Evolutionary conservation across 2,329 filamentous ascomycete species (phyloP), one percentile per base, ranked within the genome.

Genomic region (Ampelomyces quisqualis): DNA sequence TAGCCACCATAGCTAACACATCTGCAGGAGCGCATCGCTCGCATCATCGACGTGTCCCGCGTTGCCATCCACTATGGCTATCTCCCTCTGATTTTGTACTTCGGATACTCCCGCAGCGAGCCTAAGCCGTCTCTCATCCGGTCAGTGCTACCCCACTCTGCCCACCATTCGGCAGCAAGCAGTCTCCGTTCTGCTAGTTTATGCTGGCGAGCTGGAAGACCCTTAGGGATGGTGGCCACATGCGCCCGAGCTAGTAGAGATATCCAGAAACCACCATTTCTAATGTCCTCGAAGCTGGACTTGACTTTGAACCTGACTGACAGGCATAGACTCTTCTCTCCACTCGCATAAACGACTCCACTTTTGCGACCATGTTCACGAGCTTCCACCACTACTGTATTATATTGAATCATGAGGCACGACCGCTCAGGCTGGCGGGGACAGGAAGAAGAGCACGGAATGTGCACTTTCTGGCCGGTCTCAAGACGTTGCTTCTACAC

Each of bases 31-130:
- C 90, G 93, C 78, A 95, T 98, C 73, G 85, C 88, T 65, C 91
- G 90, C 78, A 80, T 97, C 75, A 93, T 98, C 70, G 93, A 97
- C 73, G 77, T 96, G 70, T 93, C 90, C 49, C 84, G 90, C 64
- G 85, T 96, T 62, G 90, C 88, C 45, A 86, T 98, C 66, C 93
- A 98, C 77, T 98, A 97, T 78, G 93, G 93, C 70, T 98, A 97
- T 73, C 82, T 98, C 44, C 93, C 93, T 60, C 73, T 98, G 71
- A 94, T 98, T 69, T 80, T 98, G 71, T 98, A 97, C 73, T 85
- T 98, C 62, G 93, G 91, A 60, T 97, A 95, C 77, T 94, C 91
- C 40, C 86, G 88, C 70, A 97, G 90, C 77, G 86, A 91, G 70
- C 93, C 93, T 27, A 83, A 87, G 68, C 93, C 93, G 40, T 85